phyloP scores from a whole-genome alignment of 1,284 basidiomycete genomes.

The Ganoderma sp. region DNA sequence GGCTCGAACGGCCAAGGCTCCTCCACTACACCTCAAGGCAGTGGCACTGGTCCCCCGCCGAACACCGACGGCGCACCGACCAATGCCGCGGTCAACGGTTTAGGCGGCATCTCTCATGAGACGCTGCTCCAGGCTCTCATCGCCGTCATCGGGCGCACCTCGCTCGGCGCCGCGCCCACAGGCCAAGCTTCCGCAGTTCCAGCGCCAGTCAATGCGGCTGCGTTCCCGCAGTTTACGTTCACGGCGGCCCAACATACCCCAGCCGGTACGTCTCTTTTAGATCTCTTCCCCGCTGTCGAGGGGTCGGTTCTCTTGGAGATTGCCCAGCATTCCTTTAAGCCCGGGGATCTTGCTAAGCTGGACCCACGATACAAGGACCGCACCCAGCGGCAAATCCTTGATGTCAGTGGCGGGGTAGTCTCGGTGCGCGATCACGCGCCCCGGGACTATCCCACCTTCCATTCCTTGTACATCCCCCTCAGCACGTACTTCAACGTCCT shows the following conservation, averaged over 20 bases:
- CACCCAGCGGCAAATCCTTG: not conserved
- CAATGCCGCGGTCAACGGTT: no score
- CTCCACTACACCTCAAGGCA: no score
- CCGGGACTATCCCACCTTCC: constrained; percentile 13
- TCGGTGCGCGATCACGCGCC: constrained; percentile 3
- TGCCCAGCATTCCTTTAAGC: constrained; percentile 13
- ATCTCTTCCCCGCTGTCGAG: constrained; percentile 13
- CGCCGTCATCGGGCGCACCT: not conserved
- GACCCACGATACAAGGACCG: constrained; percentile 5
- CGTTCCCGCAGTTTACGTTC: constrained; percentile 11
- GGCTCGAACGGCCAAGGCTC: not conserved
- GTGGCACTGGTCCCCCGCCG: no score
- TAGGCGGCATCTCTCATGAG: not conserved
- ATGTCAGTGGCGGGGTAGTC: not conserved
- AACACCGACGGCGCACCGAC: no score
- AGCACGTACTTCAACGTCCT: constrained; percentile 14
- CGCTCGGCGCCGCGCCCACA: not conserved
- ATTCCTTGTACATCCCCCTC: constrained; percentile 8
- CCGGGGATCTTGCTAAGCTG: constrained; percentile 8
- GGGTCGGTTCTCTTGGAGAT: constrained; percentile 12
- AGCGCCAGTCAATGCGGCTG: not conserved
- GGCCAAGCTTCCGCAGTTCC: not conserved
- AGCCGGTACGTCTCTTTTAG: constrained; percentile 10
- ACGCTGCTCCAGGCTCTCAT: not conserved
- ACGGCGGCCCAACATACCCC: not conserved